Evolutionary conservation across 2,329 filamentous ascomycete genomes (phyloP).

Genomic region (Talaromyces sp.): DNA sequence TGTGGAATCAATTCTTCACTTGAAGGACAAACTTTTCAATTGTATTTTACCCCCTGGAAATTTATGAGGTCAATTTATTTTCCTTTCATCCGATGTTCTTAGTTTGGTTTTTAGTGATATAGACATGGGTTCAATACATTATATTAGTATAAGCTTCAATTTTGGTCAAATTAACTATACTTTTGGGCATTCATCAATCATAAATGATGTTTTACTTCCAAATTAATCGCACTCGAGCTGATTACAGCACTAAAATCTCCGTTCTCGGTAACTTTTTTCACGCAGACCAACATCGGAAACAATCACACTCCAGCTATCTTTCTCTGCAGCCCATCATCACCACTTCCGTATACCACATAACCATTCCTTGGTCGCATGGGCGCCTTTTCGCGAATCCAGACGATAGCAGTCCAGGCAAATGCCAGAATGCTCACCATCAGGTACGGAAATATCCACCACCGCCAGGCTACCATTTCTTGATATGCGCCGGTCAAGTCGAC

Average conservation of each 20-base stretch:
- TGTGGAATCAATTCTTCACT: neutral
- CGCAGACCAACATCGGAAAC: neutral
- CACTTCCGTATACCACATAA: neutral
- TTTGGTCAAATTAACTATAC: neutral
- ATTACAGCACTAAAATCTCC: neutral
- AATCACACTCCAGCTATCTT: neutral
- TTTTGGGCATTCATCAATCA: too few species aligned
- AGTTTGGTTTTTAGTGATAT: neutral
- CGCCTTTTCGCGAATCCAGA: neutral
- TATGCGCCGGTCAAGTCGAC: neutral
- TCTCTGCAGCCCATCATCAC: neutral
- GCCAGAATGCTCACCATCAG: neutral
- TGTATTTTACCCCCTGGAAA: constrained; percentile 11
- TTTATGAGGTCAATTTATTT: neutral
- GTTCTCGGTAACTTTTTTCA: neutral
- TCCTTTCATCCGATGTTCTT: neutral
- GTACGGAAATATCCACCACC: constrained; percentile 2
- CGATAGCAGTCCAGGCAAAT: neutral
- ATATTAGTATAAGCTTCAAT: neutral
- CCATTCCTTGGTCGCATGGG: neutral
- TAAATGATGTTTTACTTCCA: too few species aligned
- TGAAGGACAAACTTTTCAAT: constrained; percentile 7
- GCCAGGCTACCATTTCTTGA: constrained; percentile 6
- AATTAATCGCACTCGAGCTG: too few species aligned
- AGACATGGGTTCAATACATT: neutral